Percentiles rank a stretch among this genome's conserved stretches.
These are phyloP conservation scores for Cladophialophora immunda DNA, from an alignment of 2,329 filamentous ascomycete genomes.

Conservation along the genomic window DNA sequence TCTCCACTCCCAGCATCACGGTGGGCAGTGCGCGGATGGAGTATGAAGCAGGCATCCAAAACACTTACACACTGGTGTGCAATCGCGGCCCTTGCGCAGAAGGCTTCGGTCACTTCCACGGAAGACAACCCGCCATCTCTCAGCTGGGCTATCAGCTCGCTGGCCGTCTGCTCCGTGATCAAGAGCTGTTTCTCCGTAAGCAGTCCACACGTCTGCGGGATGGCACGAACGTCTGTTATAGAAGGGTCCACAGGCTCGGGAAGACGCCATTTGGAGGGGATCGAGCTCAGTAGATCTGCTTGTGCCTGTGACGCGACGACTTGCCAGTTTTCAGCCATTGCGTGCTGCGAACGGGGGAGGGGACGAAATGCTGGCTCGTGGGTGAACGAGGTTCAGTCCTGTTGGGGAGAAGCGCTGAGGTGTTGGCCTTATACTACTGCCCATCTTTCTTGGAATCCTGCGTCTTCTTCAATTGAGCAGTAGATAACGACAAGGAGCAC, in stretches of 20 bases:
- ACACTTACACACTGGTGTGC: conserved; percentile 45
- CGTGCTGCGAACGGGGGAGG: background rate
- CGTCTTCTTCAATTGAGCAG: background rate
- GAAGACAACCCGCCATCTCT: conserved; percentile 55
- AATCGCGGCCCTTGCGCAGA: conserved; percentile 63
- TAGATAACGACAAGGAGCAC: background rate
- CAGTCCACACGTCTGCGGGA: conserved; percentile 30
- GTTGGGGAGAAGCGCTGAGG: background rate
- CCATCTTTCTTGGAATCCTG: background rate
- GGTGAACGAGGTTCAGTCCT: background rate
- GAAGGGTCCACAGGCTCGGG: conserved; percentile 15
- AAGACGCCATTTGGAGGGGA: conserved; percentile 29
- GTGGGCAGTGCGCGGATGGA: background rate
- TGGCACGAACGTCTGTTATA: conserved; percentile 11
- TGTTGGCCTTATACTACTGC: background rate
- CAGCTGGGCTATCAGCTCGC: conserved; percentile 53
- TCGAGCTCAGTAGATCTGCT: conserved; percentile 20
- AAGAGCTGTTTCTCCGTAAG: conserved; percentile 47
- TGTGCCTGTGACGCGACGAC: conserved; percentile 24
- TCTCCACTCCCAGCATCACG: background rate
- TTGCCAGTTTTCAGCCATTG: conserved; percentile 23
- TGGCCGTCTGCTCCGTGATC: conserved; percentile 61
- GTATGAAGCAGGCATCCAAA: background rate
- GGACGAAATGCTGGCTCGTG: background rate
- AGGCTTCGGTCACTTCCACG: conserved; percentile 60